These are phyloP conservation scores for Fabrea salina DNA, from an alignment of 169 alveolate genomes.

Conservation along the genomic window DNA sequence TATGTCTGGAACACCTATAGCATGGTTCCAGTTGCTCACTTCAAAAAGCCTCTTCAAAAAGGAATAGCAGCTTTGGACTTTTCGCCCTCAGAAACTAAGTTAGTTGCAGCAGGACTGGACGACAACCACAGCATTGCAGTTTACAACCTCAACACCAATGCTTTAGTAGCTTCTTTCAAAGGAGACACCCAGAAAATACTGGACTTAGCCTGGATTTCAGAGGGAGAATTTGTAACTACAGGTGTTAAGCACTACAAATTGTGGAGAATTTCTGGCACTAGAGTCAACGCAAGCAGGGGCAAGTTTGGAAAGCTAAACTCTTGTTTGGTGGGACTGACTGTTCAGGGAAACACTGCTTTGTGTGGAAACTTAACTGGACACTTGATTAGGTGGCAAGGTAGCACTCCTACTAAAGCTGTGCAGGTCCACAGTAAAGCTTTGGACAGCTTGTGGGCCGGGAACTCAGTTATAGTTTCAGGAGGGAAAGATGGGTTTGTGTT, in stretches of 20 bases:
- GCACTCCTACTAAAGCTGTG: slow-evolving; percentile 41
- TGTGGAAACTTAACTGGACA: slow-evolving; percentile 64
- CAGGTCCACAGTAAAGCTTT: slow-evolving; percentile 67
- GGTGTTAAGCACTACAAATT: slow-evolving; percentile 81
- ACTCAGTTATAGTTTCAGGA: slow-evolving; percentile 57
- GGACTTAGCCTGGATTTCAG: slow-evolving; percentile 69
- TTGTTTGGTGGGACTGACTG: slow-evolving; percentile 53
- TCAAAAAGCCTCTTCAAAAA: slow-evolving; percentile 37
- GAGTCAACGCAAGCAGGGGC: slow-evolving; percentile 67
- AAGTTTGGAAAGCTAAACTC: slow-evolving; percentile 62
- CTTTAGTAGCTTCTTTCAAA: slow-evolving; percentile 53
- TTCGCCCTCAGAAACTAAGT: slow-evolving; percentile 71
- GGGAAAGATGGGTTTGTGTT: slow-evolving; percentile 77
- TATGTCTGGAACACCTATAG: slow-evolving; percentile 68
- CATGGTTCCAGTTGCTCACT: slow-evolving; percentile 35
- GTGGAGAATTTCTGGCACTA: slow-evolving; percentile 69
- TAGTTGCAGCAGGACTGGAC: slow-evolving; percentile 77
- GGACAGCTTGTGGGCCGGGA: slow-evolving; percentile 45
- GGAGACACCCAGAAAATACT: slow-evolving; percentile 75
- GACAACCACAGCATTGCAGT: slow-evolving; percentile 78
- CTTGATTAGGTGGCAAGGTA: slow-evolving; percentile 51
- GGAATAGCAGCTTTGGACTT: slow-evolving; percentile 38
- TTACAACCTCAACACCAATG: slow-evolving; percentile 62
- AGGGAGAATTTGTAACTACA: slow-evolving; percentile 74
- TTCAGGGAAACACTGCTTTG: slow-evolving; percentile 38